Evolutionary conservation across 2,329 filamentous ascomycete genomes (phyloP), one percentile per base, ranked within the genome.

Genomic region (Harringtonia lauricola): DNA sequence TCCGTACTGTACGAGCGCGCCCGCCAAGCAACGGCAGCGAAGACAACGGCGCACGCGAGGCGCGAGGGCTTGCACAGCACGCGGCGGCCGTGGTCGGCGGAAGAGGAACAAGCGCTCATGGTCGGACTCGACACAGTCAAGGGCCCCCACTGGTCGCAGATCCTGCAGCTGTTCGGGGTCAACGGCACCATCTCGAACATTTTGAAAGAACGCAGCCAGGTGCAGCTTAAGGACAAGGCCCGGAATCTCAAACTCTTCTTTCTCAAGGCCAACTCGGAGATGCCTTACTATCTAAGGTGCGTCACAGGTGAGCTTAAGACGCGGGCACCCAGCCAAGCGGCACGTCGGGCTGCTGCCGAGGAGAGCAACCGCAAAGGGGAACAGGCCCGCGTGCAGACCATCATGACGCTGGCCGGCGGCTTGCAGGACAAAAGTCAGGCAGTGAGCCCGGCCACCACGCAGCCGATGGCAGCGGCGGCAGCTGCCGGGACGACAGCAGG

Each of bases 61-160:
- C 62, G 74, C 35, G 75, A 79, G 54, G 75, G 75, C 2, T 59
- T 73, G 2, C 72, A 76, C 50, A 78, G 74, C 2, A 77, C 75
- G 2, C 75, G 88, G 28, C 76, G 88, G 24, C 86, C 88, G 0
- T 95, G 88, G 88, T 86, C 83, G 1, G 80, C 83, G 4, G 86
- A 92, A 50, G 88, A 95, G 62, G 88, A 95, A 58, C 87, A 88
- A 59, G 87, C 88, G 0, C 70, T 95, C 17, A 90, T 95, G 82
- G 78, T 83, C 39, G 88, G 88, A 1, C 74, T 95, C 4, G 88
- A 94, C 56, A 79, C 83, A 58, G 88, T 95, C 38, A 88, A 89
- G 57, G 88, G 88, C 0, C 88, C 88, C 17, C 87, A 95, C 55
- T 95, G 88, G 88, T 90, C 85, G 52, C 87, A 94, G 57, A 95